A percentile compares a stretch with the other conserved stretches of the same genome.
Evolutionary conservation across 208 protist genomes (phyloP).

Genomic region (Leishmania turanica): DNA sequence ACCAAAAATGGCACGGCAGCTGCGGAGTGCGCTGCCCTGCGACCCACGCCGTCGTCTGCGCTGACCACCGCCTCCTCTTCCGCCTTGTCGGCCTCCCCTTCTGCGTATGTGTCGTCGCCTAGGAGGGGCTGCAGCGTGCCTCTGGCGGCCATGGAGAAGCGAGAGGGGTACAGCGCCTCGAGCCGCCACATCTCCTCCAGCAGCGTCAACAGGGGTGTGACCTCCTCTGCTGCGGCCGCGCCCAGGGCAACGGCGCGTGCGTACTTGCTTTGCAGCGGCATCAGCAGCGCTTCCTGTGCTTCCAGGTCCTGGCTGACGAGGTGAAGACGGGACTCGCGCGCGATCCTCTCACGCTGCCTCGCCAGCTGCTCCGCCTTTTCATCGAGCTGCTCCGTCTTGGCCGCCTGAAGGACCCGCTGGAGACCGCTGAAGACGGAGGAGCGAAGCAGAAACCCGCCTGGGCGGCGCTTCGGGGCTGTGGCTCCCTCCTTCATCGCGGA

Average conservation of each 20-base stretch:
- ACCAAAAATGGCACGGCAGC: slow-evolving; percentile 36
- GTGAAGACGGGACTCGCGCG: slow-evolving; percentile 56
- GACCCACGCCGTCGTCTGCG: not conserved
- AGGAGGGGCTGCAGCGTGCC: slow-evolving; percentile 23
- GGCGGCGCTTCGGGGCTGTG: slow-evolving; percentile 19
- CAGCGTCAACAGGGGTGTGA: slow-evolving; percentile 37
- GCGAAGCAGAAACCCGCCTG: slow-evolving; percentile 33
- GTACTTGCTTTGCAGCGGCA: slow-evolving; percentile 58
- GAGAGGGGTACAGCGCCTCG: slow-evolving; percentile 63
- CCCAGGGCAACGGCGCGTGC: slow-evolving; percentile 34
- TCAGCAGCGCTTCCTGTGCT: slow-evolving; percentile 47
- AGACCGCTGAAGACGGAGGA: slow-evolving; percentile 72
- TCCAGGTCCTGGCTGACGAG: slow-evolving; percentile 63
- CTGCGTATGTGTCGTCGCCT: slow-evolving; percentile 3
- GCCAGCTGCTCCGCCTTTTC: slow-evolving; percentile 44
- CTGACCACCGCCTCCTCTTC: not conserved
- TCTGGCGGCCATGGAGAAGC: slow-evolving; percentile 62
- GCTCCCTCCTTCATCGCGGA: slow-evolving; percentile 18
- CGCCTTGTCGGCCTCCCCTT: not conserved
- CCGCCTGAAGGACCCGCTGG: slow-evolving; percentile 59
- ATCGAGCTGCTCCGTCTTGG: slow-evolving; percentile 57
- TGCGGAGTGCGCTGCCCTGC: not conserved
- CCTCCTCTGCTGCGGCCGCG: slow-evolving; percentile 22
- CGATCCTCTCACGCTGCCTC: slow-evolving; percentile 61
- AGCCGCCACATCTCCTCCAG: slow-evolving; percentile 64